Evolutionary conservation across 2,329 filamentous ascomycete genomes (phyloP), one percentile per base, ranked within the genome.

Genomic region (Monosporascus sp.): DNA sequence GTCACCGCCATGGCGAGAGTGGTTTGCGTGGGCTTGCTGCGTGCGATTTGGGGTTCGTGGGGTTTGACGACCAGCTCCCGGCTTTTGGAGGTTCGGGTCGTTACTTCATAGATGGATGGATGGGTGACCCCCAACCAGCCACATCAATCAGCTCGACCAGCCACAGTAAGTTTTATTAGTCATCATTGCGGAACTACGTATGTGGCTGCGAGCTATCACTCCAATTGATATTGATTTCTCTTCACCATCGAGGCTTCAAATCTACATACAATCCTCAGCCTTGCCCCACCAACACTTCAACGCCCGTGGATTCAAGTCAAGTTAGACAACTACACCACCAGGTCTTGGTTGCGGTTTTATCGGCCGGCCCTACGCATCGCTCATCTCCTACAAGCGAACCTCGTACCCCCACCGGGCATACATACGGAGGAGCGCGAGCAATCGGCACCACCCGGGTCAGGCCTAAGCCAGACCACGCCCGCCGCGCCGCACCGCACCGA

Each of bases 1-100:
- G 91, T 89, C 75, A 97, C 91, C 72, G 90, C 85, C 89, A 92
- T 92, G 64, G 68, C 79, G 76, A 74, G 69, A 70, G 68, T 64
- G 68, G 64, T 72, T 68, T 70, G 64, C 63, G 67, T 59, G 61
- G 20, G 22, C 63, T 67, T 59, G 60, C 55, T 59, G 48, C 54
- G 53, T 51, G 54, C 58, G 54, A 50, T 62, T 60, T 66, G 67
- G 62, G 61, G 57, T 64, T 60, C 55, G 54, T 61, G 46, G 47
- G 48, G 54, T 53, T 61, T 61, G 65, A 65, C 61, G 66, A 65
- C 61, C 64, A 69, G 62, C 60, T 60, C 18, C 49, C 56, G 60
- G 53, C 56, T 60, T 52, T 52, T 48, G 51, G 36, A 48, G 51
- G 52, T 18, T 31, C 42, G 46, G 47, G 39, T 54, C 52, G 51